phyloP scores from a whole-genome alignment of 2,329 filamentous ascomycete genomes.

The Pseudogymnoascus sp. region DNA sequence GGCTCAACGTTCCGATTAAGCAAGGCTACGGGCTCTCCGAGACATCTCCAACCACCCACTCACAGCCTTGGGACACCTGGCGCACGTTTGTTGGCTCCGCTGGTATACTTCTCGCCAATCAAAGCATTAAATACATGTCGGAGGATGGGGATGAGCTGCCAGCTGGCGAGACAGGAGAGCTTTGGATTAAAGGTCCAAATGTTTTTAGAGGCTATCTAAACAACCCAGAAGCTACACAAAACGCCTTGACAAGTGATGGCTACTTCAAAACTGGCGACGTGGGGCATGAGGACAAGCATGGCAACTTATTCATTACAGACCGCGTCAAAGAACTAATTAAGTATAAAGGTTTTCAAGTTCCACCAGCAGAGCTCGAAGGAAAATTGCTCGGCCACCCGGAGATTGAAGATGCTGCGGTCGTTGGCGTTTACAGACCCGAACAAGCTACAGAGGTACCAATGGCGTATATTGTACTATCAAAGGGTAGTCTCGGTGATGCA shows the following conservation, averaged over 20 bases:
- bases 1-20: conserved; percentile 71
- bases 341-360: conserved; percentile 43
- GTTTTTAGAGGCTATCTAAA: conserved; percentile 34
- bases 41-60: conserved; percentile 68
- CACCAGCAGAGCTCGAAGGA: conserved; percentile 42
- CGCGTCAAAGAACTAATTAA: conserved; percentile 39
- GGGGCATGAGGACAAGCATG: conserved; percentile 35
- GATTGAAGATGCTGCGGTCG: conserved; percentile 40
- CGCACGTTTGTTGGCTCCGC: not conserved
- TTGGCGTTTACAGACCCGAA: conserved; percentile 35
- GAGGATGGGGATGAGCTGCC: not conserved
- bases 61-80: conserved; percentile 62
- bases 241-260: conserved; percentile 23
- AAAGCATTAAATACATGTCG: not conserved
- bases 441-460: conserved; percentile 36
- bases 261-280: conserved; percentile 38
- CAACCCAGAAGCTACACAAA: conserved; percentile 27
- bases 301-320: conserved; percentile 29
- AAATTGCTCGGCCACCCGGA: conserved; percentile 35
- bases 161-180: conserved; percentile 14
- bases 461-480: conserved; percentile 34
- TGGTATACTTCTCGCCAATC: not conserved
- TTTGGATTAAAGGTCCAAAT: conserved; percentile 22
- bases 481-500: conserved; percentile 23
- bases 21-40: conserved; percentile 86